These are phyloP conservation scores for Adenanthera pavonina DNA, from an alignment of 306 rosid genomes.

Conservation along the genomic window DNA sequence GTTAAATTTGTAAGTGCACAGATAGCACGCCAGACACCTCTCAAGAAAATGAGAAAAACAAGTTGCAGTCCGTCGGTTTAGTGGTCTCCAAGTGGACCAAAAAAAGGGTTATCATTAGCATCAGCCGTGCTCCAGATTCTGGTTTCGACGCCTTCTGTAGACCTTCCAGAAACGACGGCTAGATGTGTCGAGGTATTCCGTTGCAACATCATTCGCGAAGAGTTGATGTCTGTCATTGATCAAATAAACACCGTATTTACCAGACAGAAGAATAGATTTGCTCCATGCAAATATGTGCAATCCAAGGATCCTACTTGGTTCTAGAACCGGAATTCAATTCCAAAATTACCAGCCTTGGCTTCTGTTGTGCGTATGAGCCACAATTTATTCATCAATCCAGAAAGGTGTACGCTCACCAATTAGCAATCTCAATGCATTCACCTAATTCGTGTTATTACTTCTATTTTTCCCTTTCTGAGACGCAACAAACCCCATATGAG, in stretches of 20 bases:
- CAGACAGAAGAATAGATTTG: background rate
- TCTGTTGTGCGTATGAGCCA: constrained; percentile 7
- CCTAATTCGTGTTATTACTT: background rate
- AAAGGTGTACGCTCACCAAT: background rate
- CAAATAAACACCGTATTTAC: background rate
- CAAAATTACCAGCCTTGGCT: constrained; percentile 25
- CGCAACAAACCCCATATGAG: background rate
- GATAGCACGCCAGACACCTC: background rate
- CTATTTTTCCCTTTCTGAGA: background rate
- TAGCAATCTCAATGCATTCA: background rate
- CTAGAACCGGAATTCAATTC: constrained; percentile 21
- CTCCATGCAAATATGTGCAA: constrained; percentile 23
- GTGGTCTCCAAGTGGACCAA: background rate
- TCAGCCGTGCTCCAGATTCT: constrained; percentile 26
- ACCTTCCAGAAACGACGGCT: constrained; percentile 47
- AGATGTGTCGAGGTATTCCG: constrained; percentile 23
- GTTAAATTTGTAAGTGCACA: constrained; percentile 8
- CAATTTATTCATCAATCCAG: constrained; percentile 14
- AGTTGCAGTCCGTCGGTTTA: background rate
- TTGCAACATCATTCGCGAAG: constrained; percentile 48
- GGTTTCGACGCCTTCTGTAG: constrained; percentile 47
- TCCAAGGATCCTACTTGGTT: background rate
- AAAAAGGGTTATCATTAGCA: background rate
- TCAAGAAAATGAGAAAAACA: background rate
- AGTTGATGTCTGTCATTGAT: constrained; percentile 61